Base-by-base conservation (phyloP, 257 asterid species). In the Ilex asprella region DNA sequence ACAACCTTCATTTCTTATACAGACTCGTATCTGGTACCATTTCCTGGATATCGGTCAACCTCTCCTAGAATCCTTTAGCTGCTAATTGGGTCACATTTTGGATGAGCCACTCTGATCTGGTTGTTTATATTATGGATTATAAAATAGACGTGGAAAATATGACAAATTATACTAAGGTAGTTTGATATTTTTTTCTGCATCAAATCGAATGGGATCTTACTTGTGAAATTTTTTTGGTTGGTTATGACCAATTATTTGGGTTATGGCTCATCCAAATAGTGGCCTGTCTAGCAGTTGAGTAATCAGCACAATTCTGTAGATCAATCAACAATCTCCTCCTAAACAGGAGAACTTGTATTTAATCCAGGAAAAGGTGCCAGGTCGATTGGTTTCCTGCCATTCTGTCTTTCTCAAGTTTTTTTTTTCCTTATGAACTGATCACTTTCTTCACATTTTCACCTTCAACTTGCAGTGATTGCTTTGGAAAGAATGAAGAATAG, bases 401-500 rank as follows among this genome's bases (percentile, higher is more conserved):
- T 47, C 56, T 56, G 39, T 14, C 44, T 27, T 16, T 44, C 3
- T 46, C 1, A 21, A 30, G 55, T 10, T 47, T 16, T 49, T 55
- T 30, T 51, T 39, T 53, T 61, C 61, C 51, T 16, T 8, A n/a
- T 39, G 7, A 16, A 59, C 39, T 55, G 57, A 55, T 63, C 53
- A 43, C 51, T 56, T 52, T 50, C 35, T 29, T 6, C 30, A 27
- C 65, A 43, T 39, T 27, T 39, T 47, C 46, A 15, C 7, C 58
- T 31, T 67, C 44, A 54, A 21, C 15, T 67, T 82, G 82, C 83
- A 93, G 99, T 89, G 69, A 77, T 84, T 71, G 84, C 83, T 57
- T 70, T 89, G 80, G 82, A 82, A 78, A 64, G 67, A 56, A 63
- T 93, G 73, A 85, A 79, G 73, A 63, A 55, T 39, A 79, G 90